Base-by-base conservation (phyloP, 2,329 filamentous ascomycete genomes). In the Fusarium odoratissimum region DNA sequence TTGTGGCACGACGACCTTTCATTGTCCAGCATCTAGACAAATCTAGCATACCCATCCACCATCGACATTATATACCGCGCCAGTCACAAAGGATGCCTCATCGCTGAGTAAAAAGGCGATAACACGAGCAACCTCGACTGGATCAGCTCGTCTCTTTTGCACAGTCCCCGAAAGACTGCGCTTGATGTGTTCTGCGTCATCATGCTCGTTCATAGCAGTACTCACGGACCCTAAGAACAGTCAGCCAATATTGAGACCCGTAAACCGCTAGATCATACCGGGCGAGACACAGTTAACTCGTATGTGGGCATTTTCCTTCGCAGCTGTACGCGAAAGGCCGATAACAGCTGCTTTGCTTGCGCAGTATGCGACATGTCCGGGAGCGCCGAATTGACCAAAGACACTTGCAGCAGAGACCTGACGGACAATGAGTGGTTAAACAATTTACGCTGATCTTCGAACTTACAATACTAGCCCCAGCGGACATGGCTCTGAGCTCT, bases 1-100 rank as follows among this genome's bases (percentile, higher is more conserved):
- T 63, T 84, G 8, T 82, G 75, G 54, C 82, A 78, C 42, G 67
- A 83, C 28, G 82, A 85, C 46, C 73, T 86, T 4, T 78, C 75
- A 6, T 66, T 79, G 12, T 66, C 76, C 4, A 86, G 86, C 63
- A 82, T 19, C 35, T 19, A 17, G 35, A 4, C 14, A 33, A 2
- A 13, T 14, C 17, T 19, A 77, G 6, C 71, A 78, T 3, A 76
- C 60, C 73, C 68, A 78, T 14, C 81, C 83, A 19, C 84, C 84
- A 58, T 85, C 84, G 3, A 85, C 81, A 21, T 79, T 80, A 33
- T 85, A 84, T 28, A 75, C 66, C 8, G 71, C 73, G 0, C 77
- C 78, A 6, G 73, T 79, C 2, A 78, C 71, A 42, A 77, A 79
- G 0, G 67, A 72, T 3, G 75, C 64, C 11, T 76, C 71, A 17